Conservation (phyloP, 164 flowering plant genomes). For the Magnolia kwangsiensis region DNA sequence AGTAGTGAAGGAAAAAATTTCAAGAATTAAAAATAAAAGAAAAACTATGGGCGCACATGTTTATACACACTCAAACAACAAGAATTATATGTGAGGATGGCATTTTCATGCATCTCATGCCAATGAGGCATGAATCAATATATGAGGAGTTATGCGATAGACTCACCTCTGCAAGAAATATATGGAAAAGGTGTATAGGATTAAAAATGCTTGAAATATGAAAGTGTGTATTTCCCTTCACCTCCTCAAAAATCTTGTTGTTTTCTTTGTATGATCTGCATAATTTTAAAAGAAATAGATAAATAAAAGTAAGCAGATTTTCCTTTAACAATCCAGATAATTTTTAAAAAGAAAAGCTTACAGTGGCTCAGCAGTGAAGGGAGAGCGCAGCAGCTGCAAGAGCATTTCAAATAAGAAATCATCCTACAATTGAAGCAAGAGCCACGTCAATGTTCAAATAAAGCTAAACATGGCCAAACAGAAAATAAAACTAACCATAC, state of each 20-base stretch:
- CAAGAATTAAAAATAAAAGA: too few species aligned
- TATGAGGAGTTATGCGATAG: background rate
- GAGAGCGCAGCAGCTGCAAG: slow-evolving; percentile 47
- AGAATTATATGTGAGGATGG: background rate
- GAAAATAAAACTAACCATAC: background rate
- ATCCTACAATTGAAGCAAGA: slow-evolving; percentile 43
- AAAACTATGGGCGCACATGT: too few species aligned
- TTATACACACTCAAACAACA: background rate
- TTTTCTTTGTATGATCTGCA: slow-evolving; percentile 20
- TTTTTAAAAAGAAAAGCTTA: slow-evolving; percentile 27
- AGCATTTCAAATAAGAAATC: slow-evolving; percentile 80
- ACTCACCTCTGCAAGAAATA: slow-evolving; percentile 76
- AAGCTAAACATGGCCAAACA: background rate
- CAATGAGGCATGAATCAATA: background rate
- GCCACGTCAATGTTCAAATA: background rate
- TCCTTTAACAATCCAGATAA: background rate
- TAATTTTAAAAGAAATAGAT: background rate
- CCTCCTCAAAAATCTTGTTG: slow-evolving; percentile 20
- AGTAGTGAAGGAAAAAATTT: too few species aligned
- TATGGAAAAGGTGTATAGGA: slow-evolving; percentile 63
- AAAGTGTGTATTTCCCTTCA: slow-evolving; percentile 31
- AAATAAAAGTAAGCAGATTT: background rate
- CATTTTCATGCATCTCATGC: background rate
- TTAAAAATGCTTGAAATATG: slow-evolving; percentile 55
- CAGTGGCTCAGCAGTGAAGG: slow-evolving; percentile 30